These are phyloP conservation scores for Pseudohalonectria lignicola DNA, from an alignment of 2,329 filamentous ascomycete species.

Conservation along the genomic window DNA sequence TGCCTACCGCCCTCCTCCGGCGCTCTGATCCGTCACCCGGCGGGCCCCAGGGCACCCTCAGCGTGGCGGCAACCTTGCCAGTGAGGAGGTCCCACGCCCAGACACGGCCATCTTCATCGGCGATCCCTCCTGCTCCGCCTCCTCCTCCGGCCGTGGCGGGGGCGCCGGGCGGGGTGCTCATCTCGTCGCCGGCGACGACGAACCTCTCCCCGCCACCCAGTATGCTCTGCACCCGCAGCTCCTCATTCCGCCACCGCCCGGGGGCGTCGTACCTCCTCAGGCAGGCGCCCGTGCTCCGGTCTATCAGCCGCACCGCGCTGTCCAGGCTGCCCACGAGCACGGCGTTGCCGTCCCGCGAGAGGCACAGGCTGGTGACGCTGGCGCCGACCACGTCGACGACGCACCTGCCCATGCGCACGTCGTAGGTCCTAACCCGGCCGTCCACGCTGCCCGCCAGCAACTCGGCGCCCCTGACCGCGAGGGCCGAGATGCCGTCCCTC, in stretches of 20 bases:
- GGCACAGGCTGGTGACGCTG: constrained; percentile 62
- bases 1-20: constrained; percentile 42
- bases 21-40: constrained; percentile 21
- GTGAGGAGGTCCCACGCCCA: constrained; percentile 79
- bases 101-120: constrained; percentile 46
- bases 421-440: constrained; percentile 70
- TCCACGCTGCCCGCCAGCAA: constrained; percentile 75
- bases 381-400: constrained; percentile 60
- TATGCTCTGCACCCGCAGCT: constrained; percentile 63
- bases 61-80: constrained; percentile 53
- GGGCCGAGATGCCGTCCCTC: constrained; percentile 51
- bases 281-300: constrained; percentile 62
- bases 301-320: constrained; percentile 68
- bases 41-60: constrained; percentile 49
- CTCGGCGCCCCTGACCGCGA: constrained; percentile 37
- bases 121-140: constrained; percentile 12
- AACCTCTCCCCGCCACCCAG: constrained; percentile 68
- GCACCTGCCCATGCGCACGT: constrained; percentile 64
- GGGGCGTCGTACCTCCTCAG: constrained; percentile 50
- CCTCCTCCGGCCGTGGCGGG: constrained; percentile 8
- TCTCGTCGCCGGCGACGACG: constrained; percentile 73
- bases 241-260: constrained; percentile 48
- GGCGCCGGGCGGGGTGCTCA: constrained; percentile 19
- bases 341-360: constrained; percentile 63
- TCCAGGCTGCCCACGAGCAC: constrained; percentile 69